Base-by-base conservation (phyloP, 345 rosid species). In the Nasturtium officinale region DNA sequence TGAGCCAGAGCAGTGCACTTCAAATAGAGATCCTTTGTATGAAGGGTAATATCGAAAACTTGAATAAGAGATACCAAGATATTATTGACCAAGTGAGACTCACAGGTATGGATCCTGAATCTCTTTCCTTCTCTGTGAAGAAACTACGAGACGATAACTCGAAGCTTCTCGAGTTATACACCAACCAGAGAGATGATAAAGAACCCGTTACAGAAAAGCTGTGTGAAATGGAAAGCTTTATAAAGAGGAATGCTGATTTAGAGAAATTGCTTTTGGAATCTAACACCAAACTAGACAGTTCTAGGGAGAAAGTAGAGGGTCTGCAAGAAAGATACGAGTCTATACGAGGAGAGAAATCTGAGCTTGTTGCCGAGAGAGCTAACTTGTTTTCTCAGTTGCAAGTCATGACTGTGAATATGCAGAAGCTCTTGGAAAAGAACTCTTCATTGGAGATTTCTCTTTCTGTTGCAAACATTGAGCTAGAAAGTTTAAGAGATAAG, bases 331-430 rank as follows among this genome's bases (percentile, higher is more conserved):
- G 90, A 55, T 80, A 79, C 65, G 85, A 85, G 60, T 81, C 83
- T 75, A 84, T 91, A 54, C 82, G 58, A 75, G 91, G 83, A 83
- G 95, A 92, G 52, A 96, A 87, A 77, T 84, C 86, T 28, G 61
- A 80, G 73, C 88, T 92, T 54, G 77, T 67, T 46, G 61, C 82
- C n/a, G 98, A 90, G 78, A 87, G 87, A 83, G 81, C 90, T 3
- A 73, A 81, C 65, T 65, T 91, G 61, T 87, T 91, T 30, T 90
- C 92, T 15, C 99, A 91, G 83, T 79, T 95, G 62, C 96, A 90
- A 59, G 67, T 74, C 47, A 84, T 87, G 83, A 82, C 88, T 15
- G 87, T 38, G 67, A 87, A 80, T 82, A 89, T 84, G 89, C 84
- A 87, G 84, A 85, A 65, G 78, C 82, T 86, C 72, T 76, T 87